Percentiles rank a stretch among this genome's conserved stretches.
Conservation (phyloP, 1,139 yeast species). For the Diutina scorzettiae region DNA sequence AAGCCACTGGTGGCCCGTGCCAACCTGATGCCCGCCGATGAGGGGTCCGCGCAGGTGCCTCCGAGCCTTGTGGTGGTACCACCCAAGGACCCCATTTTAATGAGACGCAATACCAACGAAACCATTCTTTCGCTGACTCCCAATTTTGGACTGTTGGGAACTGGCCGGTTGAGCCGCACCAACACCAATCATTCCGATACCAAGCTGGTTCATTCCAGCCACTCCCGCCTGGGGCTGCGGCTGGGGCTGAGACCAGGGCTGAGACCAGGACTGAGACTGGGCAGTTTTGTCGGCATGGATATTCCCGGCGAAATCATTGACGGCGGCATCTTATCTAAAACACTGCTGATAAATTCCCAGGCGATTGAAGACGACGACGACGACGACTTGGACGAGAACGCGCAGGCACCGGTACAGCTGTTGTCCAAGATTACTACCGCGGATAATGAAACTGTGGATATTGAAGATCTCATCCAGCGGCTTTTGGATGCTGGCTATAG, state of each 20-base stretch:
- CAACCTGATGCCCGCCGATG: conserved; percentile 9
- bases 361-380: conserved; percentile 5
- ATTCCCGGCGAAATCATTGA: conserved; percentile 5
- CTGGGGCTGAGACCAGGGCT: conserved; percentile 5
- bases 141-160: neutral
- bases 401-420: neutral
- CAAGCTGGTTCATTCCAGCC: neutral
- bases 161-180: neutral
- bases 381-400: neutral
- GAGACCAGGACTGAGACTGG: conserved; percentile 3
- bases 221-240: neutral
- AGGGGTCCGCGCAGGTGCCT: conserved; percentile 28
- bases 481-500: conserved; percentile 90
- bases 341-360: conserved; percentile 2
- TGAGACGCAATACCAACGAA: conserved; percentile 29
- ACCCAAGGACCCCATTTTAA: conserved; percentile 58
- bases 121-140: conserved; percentile 7
- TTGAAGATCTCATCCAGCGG: conserved; percentile 83
- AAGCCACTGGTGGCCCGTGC: conserved; percentile 5
- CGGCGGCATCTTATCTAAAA: neutral
- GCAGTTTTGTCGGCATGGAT: neutral
- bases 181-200: conserved; percentile 5
- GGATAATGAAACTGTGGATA: conserved; percentile 36
- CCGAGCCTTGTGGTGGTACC: conserved; percentile 59
- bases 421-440: neutral